These are phyloP conservation scores for Boletus rufocinnamomeus DNA, from an alignment of 768 basidiomycete species.

Conservation along the genomic window DNA sequence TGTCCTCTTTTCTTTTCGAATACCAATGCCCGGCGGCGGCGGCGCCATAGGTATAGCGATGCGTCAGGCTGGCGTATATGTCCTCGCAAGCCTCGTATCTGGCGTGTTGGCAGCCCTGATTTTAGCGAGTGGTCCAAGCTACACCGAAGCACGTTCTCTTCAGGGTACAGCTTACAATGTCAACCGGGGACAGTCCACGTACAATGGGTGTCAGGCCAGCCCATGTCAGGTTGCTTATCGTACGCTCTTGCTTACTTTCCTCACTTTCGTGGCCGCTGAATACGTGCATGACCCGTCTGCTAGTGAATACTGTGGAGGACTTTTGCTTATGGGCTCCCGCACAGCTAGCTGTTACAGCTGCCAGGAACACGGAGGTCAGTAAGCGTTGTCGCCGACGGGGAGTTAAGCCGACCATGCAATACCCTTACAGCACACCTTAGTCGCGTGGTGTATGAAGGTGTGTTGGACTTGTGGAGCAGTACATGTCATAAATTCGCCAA, in stretches of 20 bases:
- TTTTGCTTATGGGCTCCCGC: constrained; percentile 58
- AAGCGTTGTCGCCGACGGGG: constrained; percentile 6
- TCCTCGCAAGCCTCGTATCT: constrained; percentile 26
- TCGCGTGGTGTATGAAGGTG: constrained; percentile 56
- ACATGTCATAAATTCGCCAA: not conserved
- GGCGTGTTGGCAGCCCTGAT: constrained; percentile 23
- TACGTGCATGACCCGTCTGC: not conserved
- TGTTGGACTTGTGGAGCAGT: constrained; percentile 7
- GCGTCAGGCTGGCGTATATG: constrained; percentile 16
- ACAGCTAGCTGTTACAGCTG: constrained; percentile 50
- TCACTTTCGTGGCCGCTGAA: not conserved
- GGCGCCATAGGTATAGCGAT: constrained; percentile 24
- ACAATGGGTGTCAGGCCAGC: constrained; percentile 63
- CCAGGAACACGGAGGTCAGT: constrained; percentile 63
- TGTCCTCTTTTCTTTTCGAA: constrained; percentile 11
- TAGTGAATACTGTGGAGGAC: constrained; percentile 60
- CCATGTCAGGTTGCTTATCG: constrained; percentile 68
- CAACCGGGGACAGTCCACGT: constrained; percentile 62
- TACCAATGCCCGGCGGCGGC: constrained; percentile 11
- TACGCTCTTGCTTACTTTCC: constrained; percentile 32
- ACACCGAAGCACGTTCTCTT: constrained; percentile 52
- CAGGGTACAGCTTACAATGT: constrained; percentile 48
- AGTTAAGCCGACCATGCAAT: constrained; percentile 18
- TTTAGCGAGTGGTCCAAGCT: constrained; percentile 19
- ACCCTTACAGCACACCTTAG: constrained; percentile 42